Evolutionary conservation across 768 basidiomycete genomes (phyloP).

Genomic region (Leucosporidium creatinivorum): DNA sequence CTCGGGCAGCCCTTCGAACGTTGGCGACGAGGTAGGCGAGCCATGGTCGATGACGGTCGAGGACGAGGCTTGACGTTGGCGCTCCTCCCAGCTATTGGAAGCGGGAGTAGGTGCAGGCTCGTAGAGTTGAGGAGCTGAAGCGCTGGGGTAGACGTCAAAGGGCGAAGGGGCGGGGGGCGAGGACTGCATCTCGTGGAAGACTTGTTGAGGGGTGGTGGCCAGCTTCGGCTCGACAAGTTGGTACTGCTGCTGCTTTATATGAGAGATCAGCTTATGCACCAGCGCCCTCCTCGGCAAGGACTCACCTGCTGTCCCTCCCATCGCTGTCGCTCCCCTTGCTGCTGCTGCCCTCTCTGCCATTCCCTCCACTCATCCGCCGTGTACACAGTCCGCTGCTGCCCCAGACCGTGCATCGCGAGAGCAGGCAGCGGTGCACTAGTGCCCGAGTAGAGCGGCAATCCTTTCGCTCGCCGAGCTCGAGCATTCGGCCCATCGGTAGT

Average conservation of each 20-base stretch:
- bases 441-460: neutral
- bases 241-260: neutral
- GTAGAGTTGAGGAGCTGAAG: no score
- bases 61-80: conserved; percentile 7
- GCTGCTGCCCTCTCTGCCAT: neutral
- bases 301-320: neutral
- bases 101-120: neutral
- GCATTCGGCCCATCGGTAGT: neutral
- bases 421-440: neutral
- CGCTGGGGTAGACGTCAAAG: neutral
- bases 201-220: no score
- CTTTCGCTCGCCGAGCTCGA: neutral
- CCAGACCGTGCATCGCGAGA: neutral
- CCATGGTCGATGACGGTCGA: conserved; percentile 15
- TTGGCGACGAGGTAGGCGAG: neutral
- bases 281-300: neutral
- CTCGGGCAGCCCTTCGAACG: conserved; percentile 14
- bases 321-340: neutral
- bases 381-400: neutral
- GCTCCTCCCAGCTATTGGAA: conserved; percentile 1
- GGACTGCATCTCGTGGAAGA: conserved; percentile 6
- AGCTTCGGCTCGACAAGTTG: neutral
- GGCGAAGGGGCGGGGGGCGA: conserved; percentile 19
- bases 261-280: neutral
- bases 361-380: neutral